Percentiles rank a stretch among this genome's conserved stretches.
Conservation (phyloP, 176 grass and related monocot genomes). For the Avena atlantica region DNA sequence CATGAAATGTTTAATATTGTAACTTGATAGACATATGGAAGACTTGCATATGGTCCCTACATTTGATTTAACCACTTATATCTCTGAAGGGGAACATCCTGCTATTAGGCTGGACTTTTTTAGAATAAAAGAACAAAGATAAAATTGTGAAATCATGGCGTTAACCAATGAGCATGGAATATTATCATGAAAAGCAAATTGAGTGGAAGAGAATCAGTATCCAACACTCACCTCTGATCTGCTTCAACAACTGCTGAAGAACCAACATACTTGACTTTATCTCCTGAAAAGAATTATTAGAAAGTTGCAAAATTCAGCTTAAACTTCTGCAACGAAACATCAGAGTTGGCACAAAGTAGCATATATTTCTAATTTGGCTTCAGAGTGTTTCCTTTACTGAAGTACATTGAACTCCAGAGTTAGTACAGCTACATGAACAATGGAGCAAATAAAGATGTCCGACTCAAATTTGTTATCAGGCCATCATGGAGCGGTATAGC, state of each 20-base stretch:
- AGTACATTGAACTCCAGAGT: not conserved
- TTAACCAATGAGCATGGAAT: conserved; percentile 13
- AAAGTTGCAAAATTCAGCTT: conserved; percentile 36
- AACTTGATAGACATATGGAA: not conserved
- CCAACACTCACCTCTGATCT: conserved; percentile 68
- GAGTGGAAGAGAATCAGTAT: conserved; percentile 35
- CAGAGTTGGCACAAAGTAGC: conserved; percentile 1
- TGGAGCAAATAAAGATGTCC: not conserved
- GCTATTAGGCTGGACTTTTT: not conserved
- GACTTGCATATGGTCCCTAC: not conserved
- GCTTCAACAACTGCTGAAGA: conserved; percentile 48
- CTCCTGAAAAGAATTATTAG: conserved; percentile 67
- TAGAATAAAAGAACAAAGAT: conserved; percentile 8
- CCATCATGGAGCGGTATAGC: conserved; percentile 9
- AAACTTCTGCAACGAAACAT: not conserved
- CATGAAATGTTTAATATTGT: not conserved
- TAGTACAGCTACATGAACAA: conserved; percentile 8
- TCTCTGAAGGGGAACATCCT: not conserved
- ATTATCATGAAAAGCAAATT: conserved; percentile 25
- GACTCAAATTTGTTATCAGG: conserved; percentile 31
- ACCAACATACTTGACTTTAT: conserved; percentile 84
- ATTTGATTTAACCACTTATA: not conserved
- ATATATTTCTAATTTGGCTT: conserved; percentile 38
- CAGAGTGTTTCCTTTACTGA: not conserved
- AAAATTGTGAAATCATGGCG: conserved; percentile 19